Evolutionary conservation across 352 stramenopile species (phyloP).

Genomic region (Phytopythium mirpurense): DNA sequence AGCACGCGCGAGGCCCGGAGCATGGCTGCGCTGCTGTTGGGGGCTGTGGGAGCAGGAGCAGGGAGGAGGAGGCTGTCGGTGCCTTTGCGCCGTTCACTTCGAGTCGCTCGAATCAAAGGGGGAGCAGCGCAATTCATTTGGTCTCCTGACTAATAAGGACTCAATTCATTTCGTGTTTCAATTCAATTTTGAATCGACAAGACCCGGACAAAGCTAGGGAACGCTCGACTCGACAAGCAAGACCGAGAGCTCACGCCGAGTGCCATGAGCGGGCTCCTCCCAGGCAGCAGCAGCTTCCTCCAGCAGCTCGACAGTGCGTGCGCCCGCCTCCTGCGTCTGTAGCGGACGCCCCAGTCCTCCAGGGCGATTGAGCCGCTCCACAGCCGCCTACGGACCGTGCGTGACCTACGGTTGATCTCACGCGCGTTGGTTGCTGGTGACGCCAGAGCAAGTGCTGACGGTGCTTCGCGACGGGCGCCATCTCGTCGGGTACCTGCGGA

Average conservation of each 20-base stretch:
- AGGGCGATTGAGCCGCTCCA: too few relatives aligned
- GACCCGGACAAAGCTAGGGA: too few relatives aligned
- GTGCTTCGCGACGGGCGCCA: conserved; percentile 95
- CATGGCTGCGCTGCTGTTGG: conserved; percentile 46
- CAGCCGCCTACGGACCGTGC: too few relatives aligned
- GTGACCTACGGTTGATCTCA: too few relatives aligned
- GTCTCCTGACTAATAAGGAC: too few relatives aligned
- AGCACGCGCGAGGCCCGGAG: conserved; percentile 72
- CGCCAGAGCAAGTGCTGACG: conserved; percentile 84
- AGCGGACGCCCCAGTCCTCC: too few relatives aligned
- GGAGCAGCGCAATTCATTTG: background rate
- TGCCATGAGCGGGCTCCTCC: conserved; percentile 69
- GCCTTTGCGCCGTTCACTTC: conserved; percentile 3
- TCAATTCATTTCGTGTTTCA: too few relatives aligned
- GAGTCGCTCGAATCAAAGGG: background rate
- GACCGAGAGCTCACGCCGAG: too few relatives aligned
- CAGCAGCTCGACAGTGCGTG: conserved; percentile 82
- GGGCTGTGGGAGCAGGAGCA: too few relatives aligned
- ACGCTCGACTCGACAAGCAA: too few relatives aligned
- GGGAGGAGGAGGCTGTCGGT: background rate
- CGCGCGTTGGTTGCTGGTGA: background rate
- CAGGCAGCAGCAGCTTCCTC: conserved; percentile 78
- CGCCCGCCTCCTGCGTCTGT: background rate
- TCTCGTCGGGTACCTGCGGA: conserved; percentile 89
- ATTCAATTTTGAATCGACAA: too few relatives aligned